These are phyloP conservation scores for Metschnikowia sp. DNA, from an alignment of 805 yeast species.

Conservation along the genomic window DNA sequence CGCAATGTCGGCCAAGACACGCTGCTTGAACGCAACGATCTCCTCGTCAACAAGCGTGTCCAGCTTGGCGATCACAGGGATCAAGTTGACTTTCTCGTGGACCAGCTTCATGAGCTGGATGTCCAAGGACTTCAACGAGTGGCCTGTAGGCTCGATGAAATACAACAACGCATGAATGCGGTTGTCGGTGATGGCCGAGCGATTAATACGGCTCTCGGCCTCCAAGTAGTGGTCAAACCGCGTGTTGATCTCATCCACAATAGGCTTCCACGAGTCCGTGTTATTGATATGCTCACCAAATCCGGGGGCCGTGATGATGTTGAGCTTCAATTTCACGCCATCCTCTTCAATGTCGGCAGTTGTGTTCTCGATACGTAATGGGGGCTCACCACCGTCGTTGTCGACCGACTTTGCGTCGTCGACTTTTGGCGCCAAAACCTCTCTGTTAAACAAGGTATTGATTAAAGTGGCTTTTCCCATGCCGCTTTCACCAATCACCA, in stretches of 20 bases:
- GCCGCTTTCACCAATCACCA: slow-evolving; percentile 91
- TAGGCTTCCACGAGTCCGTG: slow-evolving; percentile 76
- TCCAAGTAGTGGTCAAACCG: slow-evolving; percentile 89
- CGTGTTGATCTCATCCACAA: slow-evolving; percentile 80
- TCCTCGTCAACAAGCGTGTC: slow-evolving; percentile 92
- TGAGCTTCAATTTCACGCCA: slow-evolving; percentile 81
- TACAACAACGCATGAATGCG: slow-evolving; percentile 92
- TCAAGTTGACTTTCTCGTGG: slow-evolving; percentile 87
- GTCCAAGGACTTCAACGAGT: slow-evolving; percentile 84
- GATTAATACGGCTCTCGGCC: slow-evolving; percentile 77
- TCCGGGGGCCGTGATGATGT: slow-evolving; percentile 88
- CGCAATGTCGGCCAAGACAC: slow-evolving; percentile 73
- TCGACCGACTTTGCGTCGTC: slow-evolving; percentile 10
- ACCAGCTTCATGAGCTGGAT: slow-evolving; percentile 82
- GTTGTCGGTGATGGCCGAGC: slow-evolving; percentile 68
- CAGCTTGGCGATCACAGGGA: slow-evolving; percentile 92
- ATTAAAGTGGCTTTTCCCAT: slow-evolving; percentile 90
- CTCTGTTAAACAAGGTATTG: slow-evolving; percentile 72
- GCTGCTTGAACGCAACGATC: slow-evolving; percentile 66
- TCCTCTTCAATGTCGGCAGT: slow-evolving; percentile 68
- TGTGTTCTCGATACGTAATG: slow-evolving; percentile 26
- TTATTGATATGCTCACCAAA: slow-evolving; percentile 90
- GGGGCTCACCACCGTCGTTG: slow-evolving; percentile 20
- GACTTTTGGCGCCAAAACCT: slow-evolving; percentile 22
- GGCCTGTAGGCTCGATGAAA: slow-evolving; percentile 97